Percentiles rank a stretch among this genome's conserved stretches.
These are phyloP conservation scores for Puccinellia tenuiflora DNA, from an alignment of 176 grass and related monocot genomes.

Conservation along the genomic window DNA sequence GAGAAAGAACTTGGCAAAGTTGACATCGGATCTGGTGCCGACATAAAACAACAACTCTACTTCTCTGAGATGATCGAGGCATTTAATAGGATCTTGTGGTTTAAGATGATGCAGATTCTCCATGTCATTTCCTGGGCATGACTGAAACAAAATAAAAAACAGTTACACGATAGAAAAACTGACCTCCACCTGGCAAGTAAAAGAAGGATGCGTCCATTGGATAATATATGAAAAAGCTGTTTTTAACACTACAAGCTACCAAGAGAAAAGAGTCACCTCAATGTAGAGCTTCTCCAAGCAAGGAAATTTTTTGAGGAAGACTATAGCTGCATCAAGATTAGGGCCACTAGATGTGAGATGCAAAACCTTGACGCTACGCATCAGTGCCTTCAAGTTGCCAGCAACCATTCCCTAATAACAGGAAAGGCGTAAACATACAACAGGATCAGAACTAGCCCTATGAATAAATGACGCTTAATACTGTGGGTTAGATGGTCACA, in stretches of 20 bases:
- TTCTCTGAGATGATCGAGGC: background rate
- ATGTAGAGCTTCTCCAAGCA: constrained; percentile 6
- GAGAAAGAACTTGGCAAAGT: constrained; percentile 27
- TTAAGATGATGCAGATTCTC: constrained; percentile 4
- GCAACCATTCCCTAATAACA: background rate
- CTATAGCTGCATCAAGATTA: background rate
- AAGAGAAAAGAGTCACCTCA: background rate
- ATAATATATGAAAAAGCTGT: background rate
- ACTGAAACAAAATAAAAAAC: constrained; percentile 1
- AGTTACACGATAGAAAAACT: background rate
- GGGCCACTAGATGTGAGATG: background rate
- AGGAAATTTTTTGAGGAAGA: background rate
- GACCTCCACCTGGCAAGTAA: background rate
- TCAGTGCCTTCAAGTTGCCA: background rate
- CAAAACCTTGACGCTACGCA: background rate
- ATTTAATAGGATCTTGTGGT: background rate
- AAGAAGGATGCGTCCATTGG: background rate
- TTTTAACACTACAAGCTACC: background rate
- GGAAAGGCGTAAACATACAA: background rate
- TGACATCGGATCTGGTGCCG: background rate
- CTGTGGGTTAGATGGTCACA: background rate
- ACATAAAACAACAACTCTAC: background rate
- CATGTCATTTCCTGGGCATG: background rate
- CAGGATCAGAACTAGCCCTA: background rate
- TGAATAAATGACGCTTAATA: background rate